These are phyloP conservation scores for Russula ochroleuca DNA, from an alignment of 768 basidiomycete species.

Conservation along the genomic window DNA sequence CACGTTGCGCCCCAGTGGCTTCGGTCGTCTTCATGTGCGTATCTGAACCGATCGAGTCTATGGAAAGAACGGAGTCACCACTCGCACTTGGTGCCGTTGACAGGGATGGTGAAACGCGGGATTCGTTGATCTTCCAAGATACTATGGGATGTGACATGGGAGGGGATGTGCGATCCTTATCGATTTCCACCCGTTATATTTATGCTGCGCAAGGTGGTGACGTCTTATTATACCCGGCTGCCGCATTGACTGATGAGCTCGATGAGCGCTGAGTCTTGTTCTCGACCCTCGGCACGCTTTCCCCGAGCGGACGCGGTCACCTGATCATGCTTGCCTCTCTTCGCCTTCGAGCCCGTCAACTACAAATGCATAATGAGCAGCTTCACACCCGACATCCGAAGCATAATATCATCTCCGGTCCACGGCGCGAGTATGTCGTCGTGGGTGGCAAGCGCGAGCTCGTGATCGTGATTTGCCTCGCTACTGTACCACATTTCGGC, in stretches of 20 bases:
- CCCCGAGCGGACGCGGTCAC: too few relatives aligned
- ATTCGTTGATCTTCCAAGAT: not conserved
- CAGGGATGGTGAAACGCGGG: not conserved
- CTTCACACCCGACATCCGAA: constrained; percentile 89
- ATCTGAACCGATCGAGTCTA: not conserved
- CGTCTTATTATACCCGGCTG: too few relatives aligned
- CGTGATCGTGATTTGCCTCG: constrained; percentile 73
- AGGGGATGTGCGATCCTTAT: too few relatives aligned
- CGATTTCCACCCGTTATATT: too few relatives aligned
- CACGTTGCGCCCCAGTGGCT: not conserved
- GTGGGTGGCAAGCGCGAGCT: constrained; percentile 77
- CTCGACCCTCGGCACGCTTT: too few relatives aligned
- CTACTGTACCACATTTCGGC: constrained; percentile 39
- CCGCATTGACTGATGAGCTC: too few relatives aligned
- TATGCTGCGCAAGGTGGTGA: too few relatives aligned
- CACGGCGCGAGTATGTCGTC: constrained; percentile 73
- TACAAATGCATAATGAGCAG: constrained; percentile 74
- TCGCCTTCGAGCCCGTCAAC: too few relatives aligned
- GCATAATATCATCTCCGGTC: constrained; percentile 74
- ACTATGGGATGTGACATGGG: not conserved
- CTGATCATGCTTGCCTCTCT: too few relatives aligned
- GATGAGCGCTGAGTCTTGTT: too few relatives aligned
- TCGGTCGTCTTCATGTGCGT: not conserved
- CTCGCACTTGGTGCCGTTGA: not conserved
- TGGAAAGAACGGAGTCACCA: constrained; percentile 3